Evolutionary conservation across 768 basidiomycete genomes (phyloP).

Genomic region (Phaffia tasmanica): DNA sequence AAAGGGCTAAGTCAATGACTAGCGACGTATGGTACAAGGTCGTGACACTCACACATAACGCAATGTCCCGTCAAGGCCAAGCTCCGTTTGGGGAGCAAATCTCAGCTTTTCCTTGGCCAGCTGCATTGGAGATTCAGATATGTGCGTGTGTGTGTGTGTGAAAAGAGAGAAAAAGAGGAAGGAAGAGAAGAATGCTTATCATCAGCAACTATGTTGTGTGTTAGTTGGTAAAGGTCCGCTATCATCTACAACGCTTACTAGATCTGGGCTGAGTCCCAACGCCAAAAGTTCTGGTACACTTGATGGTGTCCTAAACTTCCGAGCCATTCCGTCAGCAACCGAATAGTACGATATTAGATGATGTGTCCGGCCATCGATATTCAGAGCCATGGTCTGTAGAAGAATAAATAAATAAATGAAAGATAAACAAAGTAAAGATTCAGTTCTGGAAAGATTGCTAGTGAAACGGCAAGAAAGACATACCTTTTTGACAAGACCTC

Average conservation of each 20-base stretch:
- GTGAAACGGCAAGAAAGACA: constrained; percentile 12
- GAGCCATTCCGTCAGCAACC: constrained; percentile 77
- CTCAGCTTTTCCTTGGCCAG: too few relatives aligned
- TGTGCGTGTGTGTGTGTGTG: too few relatives aligned
- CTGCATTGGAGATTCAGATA: too few relatives aligned
- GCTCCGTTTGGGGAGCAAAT: too few relatives aligned
- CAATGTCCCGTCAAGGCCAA: too few relatives aligned
- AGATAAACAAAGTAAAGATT: background rate
- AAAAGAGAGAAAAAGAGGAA: background rate
- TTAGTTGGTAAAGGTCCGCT: background rate
- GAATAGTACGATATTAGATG: constrained; percentile 93
- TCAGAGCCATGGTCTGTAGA: constrained; percentile 75
- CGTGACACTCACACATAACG: too few relatives aligned
- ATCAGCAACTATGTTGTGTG: too few relatives aligned
- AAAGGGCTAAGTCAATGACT: too few relatives aligned
- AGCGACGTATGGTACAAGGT: too few relatives aligned
- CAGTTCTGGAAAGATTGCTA: constrained; percentile 9
- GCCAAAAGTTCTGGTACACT: constrained; percentile 75
- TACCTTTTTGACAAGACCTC: constrained; percentile 97
- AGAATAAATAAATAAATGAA: background rate
- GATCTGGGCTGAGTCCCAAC: constrained; percentile 68
- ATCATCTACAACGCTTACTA: background rate
- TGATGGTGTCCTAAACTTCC: constrained; percentile 76
- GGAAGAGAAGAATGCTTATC: background rate
- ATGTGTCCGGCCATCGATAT: constrained; percentile 71